Conservation (phyloP, 305 asterid genomes). For the Petunia hybrid region DNA sequence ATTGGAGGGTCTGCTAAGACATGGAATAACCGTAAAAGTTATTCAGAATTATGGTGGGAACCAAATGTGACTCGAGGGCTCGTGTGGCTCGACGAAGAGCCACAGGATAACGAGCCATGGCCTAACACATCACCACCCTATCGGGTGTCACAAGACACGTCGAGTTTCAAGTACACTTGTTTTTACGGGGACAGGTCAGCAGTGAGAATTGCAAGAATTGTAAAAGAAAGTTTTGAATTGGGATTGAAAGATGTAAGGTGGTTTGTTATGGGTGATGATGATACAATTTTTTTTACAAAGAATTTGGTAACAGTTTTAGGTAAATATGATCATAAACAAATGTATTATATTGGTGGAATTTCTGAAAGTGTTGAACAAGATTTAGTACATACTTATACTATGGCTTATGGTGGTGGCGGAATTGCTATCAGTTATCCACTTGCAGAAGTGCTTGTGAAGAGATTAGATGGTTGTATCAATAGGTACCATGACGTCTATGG, state of each 20-base stretch:
- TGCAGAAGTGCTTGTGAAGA: constrained; percentile 67
- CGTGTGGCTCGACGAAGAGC: constrained; percentile 74
- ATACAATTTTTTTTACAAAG: constrained; percentile 60
- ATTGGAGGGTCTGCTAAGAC: constrained; percentile 83
- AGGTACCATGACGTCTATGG: constrained; percentile 81
- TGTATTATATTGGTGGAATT: constrained; percentile 75
- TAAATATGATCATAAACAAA: constrained; percentile 60
- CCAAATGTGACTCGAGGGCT: constrained; percentile 73
- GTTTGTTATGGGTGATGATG: constrained; percentile 82
- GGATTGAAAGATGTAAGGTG: constrained; percentile 61
- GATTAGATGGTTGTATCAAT: constrained; percentile 80
- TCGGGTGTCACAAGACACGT: constrained; percentile 64
- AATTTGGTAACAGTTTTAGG: constrained; percentile 54
- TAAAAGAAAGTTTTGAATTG: constrained; percentile 71
- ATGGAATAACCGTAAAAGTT: constrained; percentile 71
- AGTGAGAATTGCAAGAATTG: constrained; percentile 74
- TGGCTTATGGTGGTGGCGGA: constrained; percentile 95
- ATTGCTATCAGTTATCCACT: constrained; percentile 80
- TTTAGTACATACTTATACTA: constrained; percentile 67
- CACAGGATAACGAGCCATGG: constrained; percentile 42
- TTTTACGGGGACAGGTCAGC: constrained; percentile 74
- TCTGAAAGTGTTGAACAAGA: constrained; percentile 97
- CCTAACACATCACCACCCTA: constrained; percentile 64
- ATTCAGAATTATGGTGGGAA: constrained; percentile 84
- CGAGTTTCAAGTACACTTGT: constrained; percentile 62